phyloP scores from a whole-genome alignment of 1,284 basidiomycete species.

The Sanghuangporus weigelae region DNA sequence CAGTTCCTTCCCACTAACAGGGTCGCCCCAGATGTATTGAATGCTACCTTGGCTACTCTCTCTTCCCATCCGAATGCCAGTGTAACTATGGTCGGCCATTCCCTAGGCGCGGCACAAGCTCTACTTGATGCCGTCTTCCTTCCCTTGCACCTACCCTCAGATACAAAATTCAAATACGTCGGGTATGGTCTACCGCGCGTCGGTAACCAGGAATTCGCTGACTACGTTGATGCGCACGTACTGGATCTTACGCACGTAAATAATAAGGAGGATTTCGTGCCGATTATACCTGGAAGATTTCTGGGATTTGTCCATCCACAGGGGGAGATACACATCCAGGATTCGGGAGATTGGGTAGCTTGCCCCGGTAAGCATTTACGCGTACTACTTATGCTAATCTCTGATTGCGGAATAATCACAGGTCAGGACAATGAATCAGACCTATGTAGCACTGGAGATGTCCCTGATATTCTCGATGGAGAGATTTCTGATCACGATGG shows the following conservation, averaged over 20 bases:
- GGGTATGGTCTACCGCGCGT: slow-evolving; percentile 40
- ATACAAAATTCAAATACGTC: slow-evolving; percentile 34
- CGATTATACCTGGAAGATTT: slow-evolving; percentile 27
- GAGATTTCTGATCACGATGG: slow-evolving; percentile 20
- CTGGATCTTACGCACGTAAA: slow-evolving; percentile 25
- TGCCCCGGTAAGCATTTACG: slow-evolving; percentile 21
- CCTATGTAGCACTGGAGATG: slow-evolving; percentile 18
- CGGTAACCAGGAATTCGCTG: slow-evolving; percentile 24
- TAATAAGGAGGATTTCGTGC: slow-evolving; percentile 28
- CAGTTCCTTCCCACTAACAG: slow-evolving; percentile 21
- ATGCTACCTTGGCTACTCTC: slow-evolving; percentile 32
- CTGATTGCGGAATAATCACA: not conserved
- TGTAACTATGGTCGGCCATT: slow-evolving; percentile 36
- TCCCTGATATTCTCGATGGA: slow-evolving; percentile 18
- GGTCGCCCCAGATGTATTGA: slow-evolving; percentile 31
- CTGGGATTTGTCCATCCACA: slow-evolving; percentile 27
- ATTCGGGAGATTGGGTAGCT: slow-evolving; percentile 20
- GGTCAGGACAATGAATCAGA: slow-evolving; percentile 19
- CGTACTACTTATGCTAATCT: not conserved
- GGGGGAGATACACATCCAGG: slow-evolving; percentile 28
- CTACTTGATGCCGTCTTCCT: slow-evolving; percentile 45
- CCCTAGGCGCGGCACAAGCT: slow-evolving; percentile 43
- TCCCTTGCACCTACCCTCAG: slow-evolving; percentile 36
- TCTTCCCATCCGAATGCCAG: slow-evolving; percentile 24
- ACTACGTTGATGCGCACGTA: slow-evolving; percentile 21